phyloP scores from a whole-genome alignment of 768 basidiomycete species.

The Mycena galopus region DNA sequence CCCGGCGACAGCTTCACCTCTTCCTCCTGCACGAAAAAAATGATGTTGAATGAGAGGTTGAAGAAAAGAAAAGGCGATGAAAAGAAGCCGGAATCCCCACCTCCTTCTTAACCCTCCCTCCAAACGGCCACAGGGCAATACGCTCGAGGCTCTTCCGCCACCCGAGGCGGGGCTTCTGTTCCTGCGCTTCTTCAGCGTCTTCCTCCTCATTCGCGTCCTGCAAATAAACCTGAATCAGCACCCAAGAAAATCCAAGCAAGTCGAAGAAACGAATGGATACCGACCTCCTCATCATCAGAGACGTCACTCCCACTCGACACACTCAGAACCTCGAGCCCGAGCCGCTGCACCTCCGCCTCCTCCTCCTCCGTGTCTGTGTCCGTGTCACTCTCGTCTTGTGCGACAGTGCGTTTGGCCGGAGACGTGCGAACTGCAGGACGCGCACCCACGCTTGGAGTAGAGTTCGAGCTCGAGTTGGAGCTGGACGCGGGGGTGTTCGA shows the following conservation, averaged over 20 bases:
- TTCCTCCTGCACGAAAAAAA: conserved; percentile 38
- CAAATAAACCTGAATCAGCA: neutral
- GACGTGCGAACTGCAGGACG: conserved; percentile 7
- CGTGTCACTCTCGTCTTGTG: neutral
- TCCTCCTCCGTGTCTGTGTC: conserved; percentile 55
- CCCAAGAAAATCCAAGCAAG: neutral
- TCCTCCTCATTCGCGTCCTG: conserved; percentile 39
- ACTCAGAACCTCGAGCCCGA: conserved; percentile 65
- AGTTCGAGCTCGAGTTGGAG: neutral
- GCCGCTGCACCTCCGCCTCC: conserved; percentile 61
- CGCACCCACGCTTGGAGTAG: neutral
- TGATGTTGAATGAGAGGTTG: neutral
- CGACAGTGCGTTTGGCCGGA: no score
- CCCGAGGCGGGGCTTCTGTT: conserved; percentile 23
- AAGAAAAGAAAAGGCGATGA: no score
- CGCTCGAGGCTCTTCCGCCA: conserved; percentile 41
- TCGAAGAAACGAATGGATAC: neutral
- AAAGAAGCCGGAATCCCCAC: conserved; percentile 29
- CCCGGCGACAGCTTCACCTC: conserved; percentile 24
- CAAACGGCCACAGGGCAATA: conserved; percentile 39
- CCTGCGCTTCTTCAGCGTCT: conserved; percentile 37
- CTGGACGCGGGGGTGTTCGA: neutral
- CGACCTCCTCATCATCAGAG: conserved; percentile 47
- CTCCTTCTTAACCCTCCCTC: conserved; percentile 28
- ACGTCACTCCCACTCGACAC: conserved; percentile 52